Evolutionary conservation across 2,329 filamentous ascomycete species (phyloP), one percentile per base, ranked within the genome.

Genomic region (Calonectria pteridis): DNA sequence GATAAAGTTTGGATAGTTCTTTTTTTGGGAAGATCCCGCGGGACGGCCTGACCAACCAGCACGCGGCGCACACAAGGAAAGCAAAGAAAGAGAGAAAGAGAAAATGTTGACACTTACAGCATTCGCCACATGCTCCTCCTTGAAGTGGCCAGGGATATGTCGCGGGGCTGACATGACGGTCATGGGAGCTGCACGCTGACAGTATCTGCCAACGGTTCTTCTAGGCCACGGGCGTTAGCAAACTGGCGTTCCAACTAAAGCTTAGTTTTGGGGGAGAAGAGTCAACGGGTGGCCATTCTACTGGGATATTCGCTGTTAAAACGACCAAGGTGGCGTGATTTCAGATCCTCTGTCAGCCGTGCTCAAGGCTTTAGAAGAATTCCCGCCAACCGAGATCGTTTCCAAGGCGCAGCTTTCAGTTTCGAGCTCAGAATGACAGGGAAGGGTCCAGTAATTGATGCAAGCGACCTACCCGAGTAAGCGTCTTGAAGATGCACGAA

Each of bases 121-220:
- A 72, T 80, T 78, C 35, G 75, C 62, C 46, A 76, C 72, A 53
- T 78, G 76, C 59, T 83, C 82, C 46, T 84, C 80, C 76, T 83
- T 84, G 77, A 79, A 82, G 69, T 79, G 78, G 63, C 77, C 73
- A 64, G 78, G 68, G 66, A 81, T 70, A 66, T 82, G 81, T 69
- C 80, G 78, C 71, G 80, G 75, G 49, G 79, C 78, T 58, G 81
- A 82, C 81, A 83, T 83, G 73, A 78, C 76, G 65, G 77, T 82
- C 76, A 79, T 81, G 65, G 73, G 67, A 76, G 71, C 67, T 64
- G 46, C 66, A 58, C 72, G 67, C 62, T 72, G 67, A 68, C 46
- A 53, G 49, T 18, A 69, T 75, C 71, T 71, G 69, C 67, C 50
- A 74, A 75, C 67, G 29, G 58, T 77, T 74, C 67, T 77, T 49